Percentiles rank a stretch among this genome's conserved stretches.
These are phyloP conservation scores for Pseudonectria buxi DNA, from an alignment of 2,329 filamentous ascomycete genomes.

Conservation along the genomic window DNA sequence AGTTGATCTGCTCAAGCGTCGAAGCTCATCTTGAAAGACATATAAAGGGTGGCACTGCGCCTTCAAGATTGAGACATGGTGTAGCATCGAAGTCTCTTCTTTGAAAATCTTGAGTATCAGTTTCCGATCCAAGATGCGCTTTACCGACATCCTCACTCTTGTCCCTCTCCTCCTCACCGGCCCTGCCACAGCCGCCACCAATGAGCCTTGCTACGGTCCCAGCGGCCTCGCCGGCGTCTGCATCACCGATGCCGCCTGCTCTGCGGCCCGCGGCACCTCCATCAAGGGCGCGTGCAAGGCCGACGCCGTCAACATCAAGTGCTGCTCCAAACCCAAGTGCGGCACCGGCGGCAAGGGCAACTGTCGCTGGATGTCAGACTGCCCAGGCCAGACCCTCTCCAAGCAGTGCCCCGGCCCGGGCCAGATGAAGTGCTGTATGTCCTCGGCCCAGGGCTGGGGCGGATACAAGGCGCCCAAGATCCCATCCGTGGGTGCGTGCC, in stretches of 20 bases:
- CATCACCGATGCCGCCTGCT: conserved; percentile 30
- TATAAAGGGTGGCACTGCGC: too few relatives aligned
- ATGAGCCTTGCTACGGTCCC: conserved; percentile 27
- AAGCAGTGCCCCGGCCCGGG: conserved; percentile 33
- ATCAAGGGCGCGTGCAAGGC: conserved; percentile 32
- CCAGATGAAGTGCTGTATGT: conserved; percentile 34
- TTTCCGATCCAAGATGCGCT: conserved; percentile 13
- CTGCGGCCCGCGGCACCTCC: conserved; percentile 29
- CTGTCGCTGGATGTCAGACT: conserved; percentile 34
- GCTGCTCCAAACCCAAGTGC: conserved; percentile 36
- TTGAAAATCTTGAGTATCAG: too few relatives aligned
- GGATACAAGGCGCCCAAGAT: conserved; percentile 28
- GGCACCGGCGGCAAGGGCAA: conserved; percentile 24
- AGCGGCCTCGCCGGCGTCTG: conserved; percentile 28
- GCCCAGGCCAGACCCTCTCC: conserved; percentile 22
- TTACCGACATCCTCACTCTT: conserved; percentile 7
- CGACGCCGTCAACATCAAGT: conserved; percentile 32
- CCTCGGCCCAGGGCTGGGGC: conserved; percentile 25
- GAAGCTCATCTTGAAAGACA: too few relatives aligned
- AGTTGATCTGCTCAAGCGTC: too few relatives aligned
- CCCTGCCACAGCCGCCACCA: conserved; percentile 18
- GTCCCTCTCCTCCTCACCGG: conserved; percentile 9
- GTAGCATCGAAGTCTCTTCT: too few relatives aligned
- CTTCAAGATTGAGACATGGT: too few relatives aligned
- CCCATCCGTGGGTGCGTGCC: conserved; percentile 29